These are phyloP conservation scores for Leptodontidium sp. DNA, from an alignment of 2,329 filamentous ascomycete species.

Conservation along the genomic window DNA sequence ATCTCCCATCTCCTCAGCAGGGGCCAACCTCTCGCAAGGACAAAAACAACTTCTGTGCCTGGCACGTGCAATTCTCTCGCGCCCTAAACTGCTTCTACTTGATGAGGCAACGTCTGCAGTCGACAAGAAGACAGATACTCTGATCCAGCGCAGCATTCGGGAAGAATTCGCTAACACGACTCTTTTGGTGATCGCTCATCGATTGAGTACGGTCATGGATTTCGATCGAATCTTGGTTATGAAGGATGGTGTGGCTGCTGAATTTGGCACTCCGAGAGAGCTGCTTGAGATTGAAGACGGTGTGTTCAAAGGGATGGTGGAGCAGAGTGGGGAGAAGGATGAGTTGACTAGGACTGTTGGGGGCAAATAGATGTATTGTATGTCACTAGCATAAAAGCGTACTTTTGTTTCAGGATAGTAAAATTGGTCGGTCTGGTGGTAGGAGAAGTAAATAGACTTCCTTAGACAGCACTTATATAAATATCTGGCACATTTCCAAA, in stretches of 20 bases:
- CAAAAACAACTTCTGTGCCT: conserved; percentile 94
- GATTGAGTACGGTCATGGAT: conserved; percentile 77
- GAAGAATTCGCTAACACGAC: conserved; percentile 74
- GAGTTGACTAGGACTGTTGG: conserved; percentile 9
- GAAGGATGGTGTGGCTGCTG: conserved; percentile 69
- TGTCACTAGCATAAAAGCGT: neutral
- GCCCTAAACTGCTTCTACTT: conserved; percentile 88
- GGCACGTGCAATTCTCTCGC: conserved; percentile 84
- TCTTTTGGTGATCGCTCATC: conserved; percentile 76
- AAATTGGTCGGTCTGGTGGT: neutral
- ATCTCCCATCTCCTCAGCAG: conserved; percentile 72
- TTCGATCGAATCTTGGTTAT: conserved; percentile 78
- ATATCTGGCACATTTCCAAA: too few relatives aligned
- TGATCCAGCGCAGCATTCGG: conserved; percentile 78
- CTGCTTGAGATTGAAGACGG: conserved; percentile 49
- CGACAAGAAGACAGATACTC: conserved; percentile 75
- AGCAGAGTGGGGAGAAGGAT: conserved; percentile 36
- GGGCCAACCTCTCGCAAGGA: conserved; percentile 65
- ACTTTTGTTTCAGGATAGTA: neutral
- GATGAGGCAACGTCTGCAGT: conserved; percentile 88
- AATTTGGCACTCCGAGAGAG: conserved; percentile 70
- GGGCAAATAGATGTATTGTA: neutral
- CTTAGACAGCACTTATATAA: neutral
- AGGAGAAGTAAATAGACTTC: neutral
- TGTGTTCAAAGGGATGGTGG: conserved; percentile 38